Base-by-base conservation (phyloP, 345 rosid genomes). In the Melaleuca quinquenervia region DNA sequence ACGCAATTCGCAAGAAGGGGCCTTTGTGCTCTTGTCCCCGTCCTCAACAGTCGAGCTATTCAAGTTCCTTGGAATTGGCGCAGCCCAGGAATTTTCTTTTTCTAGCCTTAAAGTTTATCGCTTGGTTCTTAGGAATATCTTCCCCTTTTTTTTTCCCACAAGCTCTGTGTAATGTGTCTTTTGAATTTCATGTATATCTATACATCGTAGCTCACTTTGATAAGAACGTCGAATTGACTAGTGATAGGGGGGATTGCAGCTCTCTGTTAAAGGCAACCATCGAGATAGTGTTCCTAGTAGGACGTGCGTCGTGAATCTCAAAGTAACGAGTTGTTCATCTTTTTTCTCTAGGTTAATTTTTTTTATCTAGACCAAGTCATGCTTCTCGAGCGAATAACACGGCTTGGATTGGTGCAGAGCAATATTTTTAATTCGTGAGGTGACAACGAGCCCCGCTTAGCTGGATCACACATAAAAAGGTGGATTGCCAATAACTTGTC, bases 401-500 rank as follows among this genome's bases (percentile, higher is more conserved):
- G 10, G 6, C 24, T 16, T 1, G 4, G 1, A 70, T 32, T 70
- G 78, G 24, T 36, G 11, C 48, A 18, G 32, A 70, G 44, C 32
- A 6, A 70, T 70, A 36, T 36, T 70, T 5, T 70, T 36, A 70
- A 18, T 70, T 36, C 18, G 11, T 18, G 13, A 36, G 78, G 21
- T 62, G 36, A 0, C 11, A 7, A 11, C 0, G 13, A 36, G 24
- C 22, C 0, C 3, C 3, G 78, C 13, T 9, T 36, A 70, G 13
- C 12, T 70, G 78, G 48, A 36, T 3, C 21, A 18, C 24, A 16
- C 5, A 32, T 18, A 70, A 3, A 32, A 70, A 70, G 48, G 1
- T 3, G 3, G 32, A 70, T 32, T 8, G 6, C 0, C 7, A 24
- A 32, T 32, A 21, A 70, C 21, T 24, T 70, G 0, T 32, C 36